Evolutionary conservation across 2,329 filamentous ascomycete species (phyloP).

Genomic region (Tolypocladium pustulatum): DNA sequence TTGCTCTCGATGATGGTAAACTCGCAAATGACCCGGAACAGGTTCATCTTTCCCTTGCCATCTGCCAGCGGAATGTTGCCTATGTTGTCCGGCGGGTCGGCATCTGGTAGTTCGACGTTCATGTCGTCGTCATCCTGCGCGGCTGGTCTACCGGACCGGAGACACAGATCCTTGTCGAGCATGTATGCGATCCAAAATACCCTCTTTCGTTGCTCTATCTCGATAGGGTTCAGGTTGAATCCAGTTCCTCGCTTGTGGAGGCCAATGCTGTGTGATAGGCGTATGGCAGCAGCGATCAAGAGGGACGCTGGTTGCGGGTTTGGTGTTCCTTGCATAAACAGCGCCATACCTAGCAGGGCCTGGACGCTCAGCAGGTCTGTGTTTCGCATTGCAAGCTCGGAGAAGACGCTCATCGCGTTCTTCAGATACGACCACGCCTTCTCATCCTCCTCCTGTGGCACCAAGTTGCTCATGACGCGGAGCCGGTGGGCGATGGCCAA

Average conservation of each 20-base stretch:
- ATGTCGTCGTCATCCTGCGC: slow-evolving; percentile 62
- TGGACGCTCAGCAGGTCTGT: slow-evolving; percentile 93
- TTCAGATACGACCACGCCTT: slow-evolving; percentile 95
- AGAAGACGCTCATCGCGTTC: slow-evolving; percentile 88
- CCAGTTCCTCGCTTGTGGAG: slow-evolving; percentile 87
- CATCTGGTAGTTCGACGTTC: slow-evolving; percentile 91
- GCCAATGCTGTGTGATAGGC: slow-evolving; percentile 86
- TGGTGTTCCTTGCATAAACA: slow-evolving; percentile 92
- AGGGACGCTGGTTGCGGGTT: slow-evolving; percentile 94
- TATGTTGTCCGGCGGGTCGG: slow-evolving; percentile 82
- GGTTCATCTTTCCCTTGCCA: slow-evolving; percentile 84
- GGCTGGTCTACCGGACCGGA: slow-evolving; percentile 48
- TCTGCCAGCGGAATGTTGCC: slow-evolving; percentile 87
- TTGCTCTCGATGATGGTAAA: slow-evolving; percentile 87
- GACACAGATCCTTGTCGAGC: slow-evolving; percentile 52
- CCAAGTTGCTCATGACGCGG: slow-evolving; percentile 89
- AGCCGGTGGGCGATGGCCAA: slow-evolving; percentile 88
- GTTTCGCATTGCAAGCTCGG: slow-evolving; percentile 90
- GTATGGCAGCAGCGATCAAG: slow-evolving; percentile 80
- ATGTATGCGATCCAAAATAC: slow-evolving; percentile 59
- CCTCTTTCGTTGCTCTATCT: slow-evolving; percentile 75
- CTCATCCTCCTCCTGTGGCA: slow-evolving; percentile 81
- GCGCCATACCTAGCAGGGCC: slow-evolving; percentile 81
- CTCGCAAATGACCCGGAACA: slow-evolving; percentile 87
- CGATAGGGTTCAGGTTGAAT: slow-evolving; percentile 86